phyloP scores from a whole-genome alignment of 305 asterid genomes.

The Fraxinus ornus region DNA sequence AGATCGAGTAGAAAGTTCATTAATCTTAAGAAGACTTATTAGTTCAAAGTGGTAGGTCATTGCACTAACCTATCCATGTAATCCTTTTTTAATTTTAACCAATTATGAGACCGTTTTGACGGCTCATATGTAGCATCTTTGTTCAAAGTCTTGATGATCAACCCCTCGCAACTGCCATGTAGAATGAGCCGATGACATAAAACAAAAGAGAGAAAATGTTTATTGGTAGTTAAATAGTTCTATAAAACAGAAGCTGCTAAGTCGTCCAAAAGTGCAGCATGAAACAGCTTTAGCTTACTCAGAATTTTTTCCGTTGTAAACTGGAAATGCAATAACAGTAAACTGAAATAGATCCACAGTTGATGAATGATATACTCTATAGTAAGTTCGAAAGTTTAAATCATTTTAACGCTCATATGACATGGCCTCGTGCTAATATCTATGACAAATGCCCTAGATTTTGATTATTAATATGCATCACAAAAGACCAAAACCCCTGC shows the following conservation, averaged over 20 bases:
- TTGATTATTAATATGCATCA: not conserved
- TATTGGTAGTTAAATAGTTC: slow-evolving; percentile 13
- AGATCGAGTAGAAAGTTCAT: slow-evolving; percentile 13
- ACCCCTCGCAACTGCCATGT: slow-evolving; percentile 75
- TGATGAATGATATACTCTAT: not conserved
- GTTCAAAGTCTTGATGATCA: slow-evolving; percentile 88
- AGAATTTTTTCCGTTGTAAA: slow-evolving; percentile 3
- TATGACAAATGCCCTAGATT: not conserved
- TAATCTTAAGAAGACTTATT: slow-evolving; percentile 19
- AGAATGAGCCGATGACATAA: slow-evolving; percentile 11
- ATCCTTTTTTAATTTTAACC: slow-evolving; percentile 93
- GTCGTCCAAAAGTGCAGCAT: not conserved
- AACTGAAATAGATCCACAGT: slow-evolving; percentile 11
- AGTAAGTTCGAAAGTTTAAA: not conserved
- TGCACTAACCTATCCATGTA: slow-evolving; percentile 76
- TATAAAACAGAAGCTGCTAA: not conserved
- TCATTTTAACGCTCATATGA: not conserved
- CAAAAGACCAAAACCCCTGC: not conserved
- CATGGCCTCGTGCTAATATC: not conserved
- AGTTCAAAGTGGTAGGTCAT: slow-evolving; percentile 17
- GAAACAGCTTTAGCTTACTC: slow-evolving; percentile 6
- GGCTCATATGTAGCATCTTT: slow-evolving; percentile 97
- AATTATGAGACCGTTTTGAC: slow-evolving; percentile 79
- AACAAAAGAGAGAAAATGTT: slow-evolving; percentile 6
- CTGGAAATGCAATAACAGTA: not conserved